A percentile compares a stretch with the other conserved stretches of the same genome.
Conservation (phyloP, 306 rosid genomes). For the Luffa acutangula region DNA sequence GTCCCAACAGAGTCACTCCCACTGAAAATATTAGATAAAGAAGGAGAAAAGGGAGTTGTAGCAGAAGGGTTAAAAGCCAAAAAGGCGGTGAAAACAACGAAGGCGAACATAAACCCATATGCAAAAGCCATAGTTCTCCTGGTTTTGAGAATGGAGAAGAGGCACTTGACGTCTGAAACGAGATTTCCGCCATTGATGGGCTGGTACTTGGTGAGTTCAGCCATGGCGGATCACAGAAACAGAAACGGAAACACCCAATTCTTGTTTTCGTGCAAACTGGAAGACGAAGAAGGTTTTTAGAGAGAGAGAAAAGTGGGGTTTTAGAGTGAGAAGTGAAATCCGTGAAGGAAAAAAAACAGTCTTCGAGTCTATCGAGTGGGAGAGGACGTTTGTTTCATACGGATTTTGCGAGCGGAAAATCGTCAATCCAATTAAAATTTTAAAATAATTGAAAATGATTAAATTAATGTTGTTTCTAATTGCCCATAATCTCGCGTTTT, state of each 20-base stretch:
- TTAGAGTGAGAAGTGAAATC: not conserved
- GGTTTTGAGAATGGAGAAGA: conserved; percentile 49
- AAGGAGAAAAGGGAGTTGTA: conserved; percentile 41
- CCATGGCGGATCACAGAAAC: conserved; percentile 32
- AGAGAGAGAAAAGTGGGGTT: not conserved
- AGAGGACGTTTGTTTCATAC: conserved; percentile 19
- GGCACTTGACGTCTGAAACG: conserved; percentile 41
- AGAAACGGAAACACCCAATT: not conserved
- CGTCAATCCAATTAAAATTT: not conserved
- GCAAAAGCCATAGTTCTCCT: conserved; percentile 48
- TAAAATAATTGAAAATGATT: not conserved
- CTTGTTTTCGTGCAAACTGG: not conserved
- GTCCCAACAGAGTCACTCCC: not conserved
- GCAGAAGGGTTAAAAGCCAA: conserved; percentile 52
- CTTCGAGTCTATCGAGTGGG: not conserved
- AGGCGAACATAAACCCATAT: conserved; percentile 50
- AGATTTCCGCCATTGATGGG: conserved; percentile 32
- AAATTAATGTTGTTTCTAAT: not conserved
- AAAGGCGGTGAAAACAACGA: conserved; percentile 60
- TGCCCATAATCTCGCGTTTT: not conserved
- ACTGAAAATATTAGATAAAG: conserved; percentile 43
- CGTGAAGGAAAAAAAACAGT: not conserved
- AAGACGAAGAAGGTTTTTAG: not conserved
- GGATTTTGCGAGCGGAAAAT: not conserved
- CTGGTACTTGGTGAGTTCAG: conserved; percentile 51